A percentile compares a stretch with the other conserved stretches of the same genome.
Conservation (phyloP, 73 alveolate genomes). For the Paramecium primaurelia region DNA sequence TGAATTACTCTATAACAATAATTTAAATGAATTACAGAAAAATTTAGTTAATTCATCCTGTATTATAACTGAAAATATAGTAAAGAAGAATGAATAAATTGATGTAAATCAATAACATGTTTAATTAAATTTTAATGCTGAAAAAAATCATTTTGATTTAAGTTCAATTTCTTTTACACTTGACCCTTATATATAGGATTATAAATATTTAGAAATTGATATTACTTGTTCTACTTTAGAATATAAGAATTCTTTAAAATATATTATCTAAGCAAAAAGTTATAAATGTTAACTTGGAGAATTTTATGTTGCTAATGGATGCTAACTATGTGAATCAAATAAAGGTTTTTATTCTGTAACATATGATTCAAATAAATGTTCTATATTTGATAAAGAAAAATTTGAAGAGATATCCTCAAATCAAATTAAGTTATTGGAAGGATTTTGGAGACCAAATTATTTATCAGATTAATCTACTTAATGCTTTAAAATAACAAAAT, state of each 20-base stretch:
- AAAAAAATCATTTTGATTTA: background rate
- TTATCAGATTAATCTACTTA: background rate
- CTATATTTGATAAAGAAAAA: background rate
- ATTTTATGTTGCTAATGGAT: background rate
- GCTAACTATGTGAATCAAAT: background rate
- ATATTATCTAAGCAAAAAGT: background rate
- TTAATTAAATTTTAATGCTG: background rate
- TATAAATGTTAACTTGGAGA: background rate
- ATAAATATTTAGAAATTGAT: background rate
- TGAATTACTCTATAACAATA: background rate
- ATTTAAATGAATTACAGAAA: background rate
- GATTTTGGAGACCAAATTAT: background rate
- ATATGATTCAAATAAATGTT: background rate
- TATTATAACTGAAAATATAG: background rate
- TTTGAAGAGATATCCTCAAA: background rate
- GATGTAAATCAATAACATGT: background rate
- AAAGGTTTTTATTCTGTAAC: background rate
- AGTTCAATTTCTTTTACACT: background rate
- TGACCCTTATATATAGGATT: background rate
- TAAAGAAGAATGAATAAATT: background rate
- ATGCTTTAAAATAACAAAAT: background rate
- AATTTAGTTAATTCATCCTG: background rate
- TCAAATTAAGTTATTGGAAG: background rate
- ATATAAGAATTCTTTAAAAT: background rate
- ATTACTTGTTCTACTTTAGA: background rate